Conservation (phyloP, 75 land plant genomes). For the Pseudotsuga menziesii region DNA sequence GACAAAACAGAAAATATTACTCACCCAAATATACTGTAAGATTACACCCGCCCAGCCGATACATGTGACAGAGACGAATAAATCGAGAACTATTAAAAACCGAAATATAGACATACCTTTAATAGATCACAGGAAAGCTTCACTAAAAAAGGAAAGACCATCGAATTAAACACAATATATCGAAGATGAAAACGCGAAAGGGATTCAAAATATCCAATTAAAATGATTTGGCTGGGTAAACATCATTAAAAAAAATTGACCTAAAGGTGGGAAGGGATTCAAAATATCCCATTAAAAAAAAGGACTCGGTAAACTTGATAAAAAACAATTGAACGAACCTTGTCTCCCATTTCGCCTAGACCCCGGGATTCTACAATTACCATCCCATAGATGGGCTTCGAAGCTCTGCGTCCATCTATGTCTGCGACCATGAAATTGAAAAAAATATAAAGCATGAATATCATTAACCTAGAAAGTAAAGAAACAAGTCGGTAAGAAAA, state of each 20-base stretch:
- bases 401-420: too few species aligned
- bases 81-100: background rate
- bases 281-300: background rate
- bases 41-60: background rate
- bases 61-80: too few species aligned
- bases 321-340: constrained; percentile 21
- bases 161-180: background rate
- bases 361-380: constrained; percentile 45
- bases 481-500: too few species aligned
- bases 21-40: constrained; percentile 17
- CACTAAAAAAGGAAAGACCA: background rate
- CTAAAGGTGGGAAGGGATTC: too few species aligned
- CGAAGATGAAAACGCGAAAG: background rate
- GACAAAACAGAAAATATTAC: too few species aligned
- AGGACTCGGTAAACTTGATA: background rate
- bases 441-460: too few species aligned
- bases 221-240: background rate
- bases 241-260: background rate
- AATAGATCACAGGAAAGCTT: too few species aligned
- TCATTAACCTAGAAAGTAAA: too few species aligned
- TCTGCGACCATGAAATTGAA: too few species aligned
- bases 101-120: too few species aligned
- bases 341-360: constrained; percentile 57
- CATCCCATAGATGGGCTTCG: constrained; percentile 69
- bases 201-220: background rate